Evolutionary conservation across 2,329 filamentous ascomycete species (phyloP), one percentile per base, ranked within the genome.

Genomic region (Colletotrichum salicis): DNA sequence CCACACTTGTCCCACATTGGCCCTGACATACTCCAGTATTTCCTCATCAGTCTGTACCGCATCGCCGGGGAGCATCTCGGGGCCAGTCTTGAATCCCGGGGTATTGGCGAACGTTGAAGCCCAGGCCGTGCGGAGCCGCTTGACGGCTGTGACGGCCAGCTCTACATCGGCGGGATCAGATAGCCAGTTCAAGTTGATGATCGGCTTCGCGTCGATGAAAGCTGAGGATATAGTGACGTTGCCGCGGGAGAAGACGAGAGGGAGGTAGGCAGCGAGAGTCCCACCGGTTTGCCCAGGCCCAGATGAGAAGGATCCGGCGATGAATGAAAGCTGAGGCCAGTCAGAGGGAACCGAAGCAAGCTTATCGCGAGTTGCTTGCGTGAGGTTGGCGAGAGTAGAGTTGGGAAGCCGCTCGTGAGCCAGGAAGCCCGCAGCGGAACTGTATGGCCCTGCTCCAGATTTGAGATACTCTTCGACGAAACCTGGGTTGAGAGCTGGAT

Each of bases 111-210:
- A 62, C 7, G 74, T 59, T 24, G 76, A 77, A 5, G 73, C 70
- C 69, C 79, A 83, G 0, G 81, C 76, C 13, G 84, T 75, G 0
- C 87, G 83, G 0, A 81, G 74, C 3, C 87, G 82, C 62, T 81
- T 83, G 73, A 84, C 84, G 0, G 79, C 76, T 0, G 82, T 81
- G 11, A 88, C 73, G 4, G 82, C 83, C 3, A 88, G 76, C 15
- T 86, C 82, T 29, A 81, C 74, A 52, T 89, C 87, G 1, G 80
- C 77, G 10, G 81, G 80, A 11, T 82, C 78, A 2, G 77, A 78
- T 1, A 88, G 77, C 80, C 82, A 88, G 73, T 84, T 84, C 1
- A 84, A 83, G 72, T 86, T 79, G 70, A 87, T 83, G 13, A 83
- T 74, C 0, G 86, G 86, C 1, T 76, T 75, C 0, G 51, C 7